These are phyloP conservation scores for Pseudogymnoascus pannorum DNA, from an alignment of 2,329 filamentous ascomycete genomes.

Conservation along the genomic window DNA sequence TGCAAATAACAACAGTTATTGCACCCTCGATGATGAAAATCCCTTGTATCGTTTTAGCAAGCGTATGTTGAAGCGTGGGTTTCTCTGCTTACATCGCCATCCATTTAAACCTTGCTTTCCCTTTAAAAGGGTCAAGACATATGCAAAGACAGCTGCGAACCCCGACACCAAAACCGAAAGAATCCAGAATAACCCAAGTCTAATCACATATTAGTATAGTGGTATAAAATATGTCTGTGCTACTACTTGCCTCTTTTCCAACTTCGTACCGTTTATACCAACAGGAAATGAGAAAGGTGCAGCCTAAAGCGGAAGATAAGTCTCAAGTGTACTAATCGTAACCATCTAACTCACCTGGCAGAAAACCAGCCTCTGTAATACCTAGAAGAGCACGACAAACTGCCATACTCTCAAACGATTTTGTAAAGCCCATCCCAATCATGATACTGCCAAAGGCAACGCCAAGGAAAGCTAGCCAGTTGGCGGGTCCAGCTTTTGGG, in stretches of 20 bases:
- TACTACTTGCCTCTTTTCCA: conserved; percentile 21
- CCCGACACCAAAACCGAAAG: background rate
- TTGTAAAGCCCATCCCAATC: conserved; percentile 29
- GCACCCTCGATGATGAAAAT: background rate
- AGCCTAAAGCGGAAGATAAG: conserved; percentile 28
- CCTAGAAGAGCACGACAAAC: conserved; percentile 27
- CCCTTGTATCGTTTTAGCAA: background rate
- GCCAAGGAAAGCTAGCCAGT: conserved; percentile 25
- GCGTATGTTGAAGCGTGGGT: background rate
- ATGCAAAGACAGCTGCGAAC: conserved; percentile 29
- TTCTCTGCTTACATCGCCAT: conserved; percentile 26
- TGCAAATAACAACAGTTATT: conserved; percentile 32
- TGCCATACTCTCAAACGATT: conserved; percentile 27
- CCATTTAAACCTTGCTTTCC: conserved; percentile 28
- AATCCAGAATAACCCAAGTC: background rate
- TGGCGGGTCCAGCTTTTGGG: conserved; percentile 24
- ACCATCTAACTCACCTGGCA: background rate
- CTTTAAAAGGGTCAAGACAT: conserved; percentile 28
- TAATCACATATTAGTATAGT: background rate
- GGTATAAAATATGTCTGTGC: background rate
- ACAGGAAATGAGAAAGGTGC: conserved; percentile 30
- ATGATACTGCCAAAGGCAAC: conserved; percentile 22
- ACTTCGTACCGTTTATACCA: conserved; percentile 34
- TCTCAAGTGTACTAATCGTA: conserved; percentile 22
- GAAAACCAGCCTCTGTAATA: background rate